Evolutionary conservation across 345 rosid species (phyloP).

Genomic region (Abelmoschus esculentus): DNA sequence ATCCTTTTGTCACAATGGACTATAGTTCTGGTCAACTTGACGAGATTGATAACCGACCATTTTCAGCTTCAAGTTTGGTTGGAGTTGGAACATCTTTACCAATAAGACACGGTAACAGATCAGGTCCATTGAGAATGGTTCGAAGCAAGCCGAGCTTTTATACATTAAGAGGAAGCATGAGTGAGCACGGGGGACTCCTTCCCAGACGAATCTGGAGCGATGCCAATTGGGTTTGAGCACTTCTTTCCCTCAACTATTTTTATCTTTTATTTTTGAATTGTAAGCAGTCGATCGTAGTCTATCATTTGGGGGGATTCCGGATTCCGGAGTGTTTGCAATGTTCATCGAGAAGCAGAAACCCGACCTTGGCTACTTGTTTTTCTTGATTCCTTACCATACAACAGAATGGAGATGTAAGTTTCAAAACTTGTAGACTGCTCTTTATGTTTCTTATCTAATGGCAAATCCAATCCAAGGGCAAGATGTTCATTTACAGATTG

Average conservation of each 20-base stretch:
- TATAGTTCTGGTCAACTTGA: slow-evolving; percentile 86
- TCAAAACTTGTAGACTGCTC: too few species aligned
- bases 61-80: slow-evolving; percentile 49
- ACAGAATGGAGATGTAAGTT: slow-evolving; percentile 14
- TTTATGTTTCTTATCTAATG: too few species aligned
- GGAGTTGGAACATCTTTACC: slow-evolving; percentile 53
- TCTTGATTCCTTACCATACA: slow-evolving; percentile 31
- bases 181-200: slow-evolving; percentile 81
- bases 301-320: neutral
- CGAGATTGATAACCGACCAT: slow-evolving; percentile 62
- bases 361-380: slow-evolving; percentile 20
- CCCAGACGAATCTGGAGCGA: slow-evolving; percentile 34
- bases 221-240: slow-evolving; percentile 21
- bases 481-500: too few species aligned
- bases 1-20: slow-evolving; percentile 82
- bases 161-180: slow-evolving; percentile 80
- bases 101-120: slow-evolving; percentile 64
- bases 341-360: neutral
- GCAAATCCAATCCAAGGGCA: too few species aligned
- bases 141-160: slow-evolving; percentile 62
- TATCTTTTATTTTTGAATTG: slow-evolving; percentile 1
- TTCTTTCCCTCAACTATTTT: neutral
- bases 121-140: slow-evolving; percentile 79
- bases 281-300: slow-evolving; percentile 12
- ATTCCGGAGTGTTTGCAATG: too few species aligned